Evolutionary conservation across 2,329 filamentous ascomycete genomes (phyloP).

Genomic region (Endocalyx cinctus): DNA sequence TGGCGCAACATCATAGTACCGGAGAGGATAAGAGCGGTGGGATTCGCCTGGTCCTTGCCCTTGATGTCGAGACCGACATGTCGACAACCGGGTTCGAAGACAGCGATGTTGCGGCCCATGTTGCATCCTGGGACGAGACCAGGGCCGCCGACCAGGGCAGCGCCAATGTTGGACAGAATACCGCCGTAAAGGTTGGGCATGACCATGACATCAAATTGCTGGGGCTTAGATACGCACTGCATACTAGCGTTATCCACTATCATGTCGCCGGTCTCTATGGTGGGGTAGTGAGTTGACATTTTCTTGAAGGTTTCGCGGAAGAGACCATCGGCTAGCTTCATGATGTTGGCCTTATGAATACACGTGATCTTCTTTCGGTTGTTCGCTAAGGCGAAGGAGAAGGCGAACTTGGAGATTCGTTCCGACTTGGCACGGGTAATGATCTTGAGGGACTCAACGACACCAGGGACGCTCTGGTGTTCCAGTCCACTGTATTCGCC

Average conservation of each 20-base stretch:
- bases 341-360: conserved; percentile 99
- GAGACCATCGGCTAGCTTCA: conserved; percentile 98
- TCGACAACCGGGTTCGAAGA: conserved; percentile 98
- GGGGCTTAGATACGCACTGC: conserved; percentile 93
- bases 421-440: conserved; percentile 99
- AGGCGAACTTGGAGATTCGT: conserved; percentile 98
- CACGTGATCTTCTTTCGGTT: conserved; percentile 99
- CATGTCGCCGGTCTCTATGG: conserved; percentile 96
- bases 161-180: conserved; percentile 98
- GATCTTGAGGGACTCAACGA: conserved; percentile 99
- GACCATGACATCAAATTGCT: conserved; percentile 99
- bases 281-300: conserved; percentile 91
- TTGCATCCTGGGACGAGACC: conserved; percentile 98
- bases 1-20: conserved; percentile 97
- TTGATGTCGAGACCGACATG: conserved; percentile 99
- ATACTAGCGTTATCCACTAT: conserved; percentile 99
- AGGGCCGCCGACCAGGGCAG: conserved; percentile 92
- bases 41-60: conserved; percentile 99
- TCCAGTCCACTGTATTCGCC: conserved; percentile 98
- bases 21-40: conserved; percentile 89
- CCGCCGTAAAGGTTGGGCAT: conserved; percentile 99
- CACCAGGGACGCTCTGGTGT: conserved; percentile 93
- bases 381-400: conserved; percentile 96
- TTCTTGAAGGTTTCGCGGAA: conserved; percentile 97
- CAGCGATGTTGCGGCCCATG: conserved; percentile 97